phyloP scores from a whole-genome alignment of 208 protist species.

The Leishmania tropica region DNA sequence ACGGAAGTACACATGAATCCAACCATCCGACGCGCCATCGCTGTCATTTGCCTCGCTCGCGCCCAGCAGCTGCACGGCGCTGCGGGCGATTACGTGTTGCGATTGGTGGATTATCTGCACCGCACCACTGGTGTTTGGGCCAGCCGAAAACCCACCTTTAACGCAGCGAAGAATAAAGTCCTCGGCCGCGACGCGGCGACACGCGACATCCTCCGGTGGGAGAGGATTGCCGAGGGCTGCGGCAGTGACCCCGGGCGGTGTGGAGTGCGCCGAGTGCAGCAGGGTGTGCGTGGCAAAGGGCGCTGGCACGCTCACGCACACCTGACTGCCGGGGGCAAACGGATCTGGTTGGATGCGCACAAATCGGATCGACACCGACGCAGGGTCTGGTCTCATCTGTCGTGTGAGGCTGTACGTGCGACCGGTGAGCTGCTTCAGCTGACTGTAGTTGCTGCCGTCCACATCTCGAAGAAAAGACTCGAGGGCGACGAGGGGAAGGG shows the following conservation, averaged over 20 bases:
- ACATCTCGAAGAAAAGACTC: slow-evolving; percentile 38
- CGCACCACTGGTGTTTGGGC: slow-evolving; percentile 34
- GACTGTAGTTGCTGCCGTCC: slow-evolving; percentile 58
- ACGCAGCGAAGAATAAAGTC: slow-evolving; percentile 71
- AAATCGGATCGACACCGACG: slow-evolving; percentile 30
- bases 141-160: slow-evolving; percentile 9
- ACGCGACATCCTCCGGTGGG: slow-evolving; percentile 11
- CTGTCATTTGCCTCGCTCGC: not conserved
- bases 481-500: slow-evolving; percentile 16
- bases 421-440: slow-evolving; percentile 57
- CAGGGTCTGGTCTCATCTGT: not conserved
- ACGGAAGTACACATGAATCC: slow-evolving; percentile 69
- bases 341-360: slow-evolving; percentile 72
- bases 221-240: not conserved
- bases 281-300: slow-evolving; percentile 5
- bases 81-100: slow-evolving; percentile 90
- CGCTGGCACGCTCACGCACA: slow-evolving; percentile 47
- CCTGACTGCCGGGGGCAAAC: slow-evolving; percentile 74
- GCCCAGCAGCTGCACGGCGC: slow-evolving; percentile 58
- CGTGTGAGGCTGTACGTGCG: slow-evolving; percentile 36
- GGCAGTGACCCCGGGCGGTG: not conserved
- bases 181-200: slow-evolving; percentile 55
- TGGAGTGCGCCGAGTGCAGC: not conserved
- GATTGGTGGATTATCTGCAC: slow-evolving; percentile 75
- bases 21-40: not conserved